Conservation (phyloP, 768 basidiomycete species). For the Rossbeevera mucosa region DNA sequence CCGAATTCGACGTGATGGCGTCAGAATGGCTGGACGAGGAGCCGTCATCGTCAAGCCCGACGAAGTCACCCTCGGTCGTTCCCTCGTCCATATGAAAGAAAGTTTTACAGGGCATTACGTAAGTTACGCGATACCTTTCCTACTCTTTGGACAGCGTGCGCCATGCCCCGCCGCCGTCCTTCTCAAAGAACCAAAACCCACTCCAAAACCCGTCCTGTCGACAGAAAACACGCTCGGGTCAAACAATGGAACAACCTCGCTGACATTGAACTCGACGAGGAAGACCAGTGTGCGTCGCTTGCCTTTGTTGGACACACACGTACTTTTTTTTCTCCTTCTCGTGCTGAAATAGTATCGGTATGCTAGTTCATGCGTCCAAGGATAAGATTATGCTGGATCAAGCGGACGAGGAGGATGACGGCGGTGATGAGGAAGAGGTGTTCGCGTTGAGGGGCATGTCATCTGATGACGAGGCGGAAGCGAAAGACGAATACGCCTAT, state of each 20-base stretch:
- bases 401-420: conserved; percentile 44
- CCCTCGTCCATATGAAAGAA: conserved; percentile 1
- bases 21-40: not conserved
- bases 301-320: too few species aligned
- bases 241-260: conserved; percentile 62
- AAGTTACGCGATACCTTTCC: conserved; percentile 3
- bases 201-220: conserved; percentile 42
- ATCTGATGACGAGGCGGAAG: conserved; percentile 34
- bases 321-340: not conserved
- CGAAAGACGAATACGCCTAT: conserved; percentile 36
- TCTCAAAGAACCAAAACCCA: conserved; percentile 33
- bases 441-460: conserved; percentile 64
- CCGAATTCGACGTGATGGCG: not conserved
- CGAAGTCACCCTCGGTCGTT: not conserved
- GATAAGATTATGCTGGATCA: conserved; percentile 78
- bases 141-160: not conserved
- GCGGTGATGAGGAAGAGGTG: conserved; percentile 71
- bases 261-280: conserved; percentile 73
- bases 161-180: conserved; percentile 44
- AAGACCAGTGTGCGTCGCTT: conserved; percentile 64
- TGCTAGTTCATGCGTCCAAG: conserved; percentile 62
- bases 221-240: conserved; percentile 49
- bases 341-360: conserved; percentile 3
- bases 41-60: not conserved
- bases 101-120: conserved; percentile 11